These are phyloP conservation scores for Ephemerocybe angulata DNA, from an alignment of 768 basidiomycete species.

Conservation along the genomic window DNA sequence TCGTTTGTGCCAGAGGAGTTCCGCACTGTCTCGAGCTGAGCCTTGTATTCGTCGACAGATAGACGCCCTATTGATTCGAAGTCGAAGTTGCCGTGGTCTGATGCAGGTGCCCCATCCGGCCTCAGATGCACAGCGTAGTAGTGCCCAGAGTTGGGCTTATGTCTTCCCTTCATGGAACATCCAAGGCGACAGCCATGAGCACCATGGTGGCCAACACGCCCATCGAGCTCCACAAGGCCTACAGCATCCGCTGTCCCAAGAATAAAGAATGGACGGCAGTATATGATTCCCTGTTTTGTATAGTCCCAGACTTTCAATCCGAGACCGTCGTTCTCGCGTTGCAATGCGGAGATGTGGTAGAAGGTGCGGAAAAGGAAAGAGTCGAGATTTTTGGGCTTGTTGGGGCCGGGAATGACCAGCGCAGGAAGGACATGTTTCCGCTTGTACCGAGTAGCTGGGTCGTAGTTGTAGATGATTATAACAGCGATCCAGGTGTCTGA, in stretches of 20 bases:
- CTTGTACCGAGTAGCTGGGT: conserved; percentile 22
- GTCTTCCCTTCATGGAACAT: conserved; percentile 1
- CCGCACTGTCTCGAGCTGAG: neutral
- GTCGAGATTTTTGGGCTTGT: conserved; percentile 30
- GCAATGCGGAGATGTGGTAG: conserved; percentile 30
- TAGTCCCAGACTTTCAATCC: conserved; percentile 31
- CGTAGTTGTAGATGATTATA: conserved; percentile 24
- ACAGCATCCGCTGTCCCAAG: conserved; percentile 32
- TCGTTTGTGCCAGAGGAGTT: neutral
- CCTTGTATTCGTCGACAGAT: neutral
- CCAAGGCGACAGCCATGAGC: conserved; percentile 11
- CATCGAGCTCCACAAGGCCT: conserved; percentile 30
- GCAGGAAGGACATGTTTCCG: conserved; percentile 21
- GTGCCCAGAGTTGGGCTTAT: neutral
- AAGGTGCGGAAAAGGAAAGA: conserved; percentile 33
- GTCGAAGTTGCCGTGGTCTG: conserved; percentile 24
- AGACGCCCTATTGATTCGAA: neutral
- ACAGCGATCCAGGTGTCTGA: conserved; percentile 29
- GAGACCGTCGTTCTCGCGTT: conserved; percentile 17
- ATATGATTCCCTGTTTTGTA: conserved; percentile 10
- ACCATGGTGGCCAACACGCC: conserved; percentile 30
- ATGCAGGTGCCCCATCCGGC: conserved; percentile 19
- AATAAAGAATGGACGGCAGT: conserved; percentile 17
- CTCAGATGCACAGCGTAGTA: conserved; percentile 32
- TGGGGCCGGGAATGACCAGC: conserved; percentile 25